Percentiles rank a stretch among this genome's conserved stretches.
Conservation (phyloP, 1,284 basidiomycete species). For the Schizopora paradoxa region DNA sequence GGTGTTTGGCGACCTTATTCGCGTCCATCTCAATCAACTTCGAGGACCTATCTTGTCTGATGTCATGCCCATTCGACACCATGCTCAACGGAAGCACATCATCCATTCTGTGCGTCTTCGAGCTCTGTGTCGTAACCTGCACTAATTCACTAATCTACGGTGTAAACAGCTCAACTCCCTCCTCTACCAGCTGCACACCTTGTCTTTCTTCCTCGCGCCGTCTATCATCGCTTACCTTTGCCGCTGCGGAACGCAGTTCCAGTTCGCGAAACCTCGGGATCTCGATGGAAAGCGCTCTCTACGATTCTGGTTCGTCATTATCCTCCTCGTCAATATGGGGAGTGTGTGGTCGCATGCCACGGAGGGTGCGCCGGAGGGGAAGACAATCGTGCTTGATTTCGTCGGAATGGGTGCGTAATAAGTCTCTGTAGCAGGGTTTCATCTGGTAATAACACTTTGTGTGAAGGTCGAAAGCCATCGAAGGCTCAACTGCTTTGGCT, state of each 20-base stretch:
- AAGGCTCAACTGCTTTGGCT: conserved; percentile 56
- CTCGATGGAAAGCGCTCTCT: conserved; percentile 55
- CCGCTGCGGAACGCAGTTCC: conserved; percentile 54
- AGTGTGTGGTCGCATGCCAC: conserved; percentile 57
- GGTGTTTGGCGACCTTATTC: no score
- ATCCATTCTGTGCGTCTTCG: conserved; percentile 66
- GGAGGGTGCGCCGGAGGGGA: conserved; percentile 44
- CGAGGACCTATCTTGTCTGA: no score
- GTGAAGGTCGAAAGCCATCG: conserved; percentile 53
- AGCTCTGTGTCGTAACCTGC: background rate
- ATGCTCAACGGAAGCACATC: conserved; percentile 73
- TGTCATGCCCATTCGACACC: conserved; percentile 67
- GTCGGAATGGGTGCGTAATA: conserved; percentile 60
- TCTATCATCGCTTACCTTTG: conserved; percentile 51
- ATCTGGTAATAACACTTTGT: conserved; percentile 7
- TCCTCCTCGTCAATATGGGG: conserved; percentile 51
- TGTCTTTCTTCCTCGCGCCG: conserved; percentile 73
- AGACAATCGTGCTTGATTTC: conserved; percentile 66
- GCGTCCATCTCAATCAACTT: no score
- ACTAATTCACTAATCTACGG: background rate
- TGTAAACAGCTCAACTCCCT: conserved; percentile 55
- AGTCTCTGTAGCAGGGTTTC: conserved; percentile 12
- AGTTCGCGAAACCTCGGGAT: conserved; percentile 59
- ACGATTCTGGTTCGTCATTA: conserved; percentile 56
- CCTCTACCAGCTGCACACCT: conserved; percentile 63